Evolutionary conservation across 1,284 basidiomycete genomes (phyloP).

Genomic region (Neolentinus lepideus): DNA sequence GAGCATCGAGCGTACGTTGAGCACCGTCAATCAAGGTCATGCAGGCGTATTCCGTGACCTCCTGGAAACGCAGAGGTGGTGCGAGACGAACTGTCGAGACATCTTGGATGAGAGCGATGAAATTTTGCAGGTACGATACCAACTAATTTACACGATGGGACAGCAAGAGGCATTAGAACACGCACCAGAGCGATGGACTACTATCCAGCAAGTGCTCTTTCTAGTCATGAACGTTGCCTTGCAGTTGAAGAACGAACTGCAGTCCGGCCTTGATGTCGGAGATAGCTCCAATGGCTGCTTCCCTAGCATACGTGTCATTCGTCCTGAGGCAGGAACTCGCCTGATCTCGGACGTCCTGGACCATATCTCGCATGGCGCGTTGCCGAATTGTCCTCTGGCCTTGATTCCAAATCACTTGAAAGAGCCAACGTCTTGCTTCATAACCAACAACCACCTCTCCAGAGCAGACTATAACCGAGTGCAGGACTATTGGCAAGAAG

Average conservation of each 20-base stretch:
- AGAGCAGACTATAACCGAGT: slow-evolving; percentile 6
- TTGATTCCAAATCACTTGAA: slow-evolving; percentile 7
- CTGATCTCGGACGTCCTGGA: slow-evolving; percentile 4
- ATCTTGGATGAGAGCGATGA: slow-evolving; percentile 50
- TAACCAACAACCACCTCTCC: slow-evolving; percentile 3
- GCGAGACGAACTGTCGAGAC: slow-evolving; percentile 29
- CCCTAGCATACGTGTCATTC: slow-evolving; percentile 10
- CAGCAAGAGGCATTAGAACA: slow-evolving; percentile 30
- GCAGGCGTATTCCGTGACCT: slow-evolving; percentile 8
- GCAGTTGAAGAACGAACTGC: slow-evolving; percentile 12
- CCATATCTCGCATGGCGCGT: slow-evolving; percentile 6
- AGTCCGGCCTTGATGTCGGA: slow-evolving; percentile 1
- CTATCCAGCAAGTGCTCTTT: slow-evolving; percentile 30
- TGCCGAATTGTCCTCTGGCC: slow-evolving; percentile 6
- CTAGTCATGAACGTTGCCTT: slow-evolving; percentile 18
- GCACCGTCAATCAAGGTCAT: neutral
- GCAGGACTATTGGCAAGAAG: slow-evolving; percentile 9
- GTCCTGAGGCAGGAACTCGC: neutral
- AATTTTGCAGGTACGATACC: slow-evolving; percentile 39
- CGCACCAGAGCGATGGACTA: slow-evolving; percentile 40
- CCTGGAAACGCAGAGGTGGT: slow-evolving; percentile 25
- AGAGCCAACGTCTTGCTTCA: slow-evolving; percentile 7
- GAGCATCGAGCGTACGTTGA: slow-evolving; percentile 25
- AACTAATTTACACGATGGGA: slow-evolving; percentile 43
- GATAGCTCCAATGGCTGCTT: slow-evolving; percentile 4